These are phyloP conservation scores for Phenoliferia sp. DNA, from an alignment of 1,284 basidiomycete species.

Conservation along the genomic window DNA sequence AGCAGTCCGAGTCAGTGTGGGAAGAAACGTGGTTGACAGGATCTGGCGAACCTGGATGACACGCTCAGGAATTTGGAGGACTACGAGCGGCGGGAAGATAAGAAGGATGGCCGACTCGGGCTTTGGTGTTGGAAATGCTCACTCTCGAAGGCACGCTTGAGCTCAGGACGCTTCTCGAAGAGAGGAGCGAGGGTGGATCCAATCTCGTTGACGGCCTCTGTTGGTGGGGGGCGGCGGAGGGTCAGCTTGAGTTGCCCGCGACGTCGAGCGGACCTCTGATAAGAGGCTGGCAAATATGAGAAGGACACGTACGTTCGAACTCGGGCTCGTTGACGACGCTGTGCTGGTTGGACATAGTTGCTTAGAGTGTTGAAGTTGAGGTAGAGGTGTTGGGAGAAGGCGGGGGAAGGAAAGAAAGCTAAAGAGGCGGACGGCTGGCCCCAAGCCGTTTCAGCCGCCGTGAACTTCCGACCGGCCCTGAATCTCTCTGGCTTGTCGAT, in stretches of 20 bases:
- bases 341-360: constrained; percentile 4
- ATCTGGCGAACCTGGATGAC: constrained; percentile 49
- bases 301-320: constrained; percentile 28
- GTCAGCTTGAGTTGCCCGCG: neutral
- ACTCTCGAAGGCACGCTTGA: constrained; percentile 65
- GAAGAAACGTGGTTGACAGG: neutral
- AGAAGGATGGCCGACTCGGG: neutral
- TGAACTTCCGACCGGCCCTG: no score
- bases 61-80: constrained; percentile 63
- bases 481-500: no score
- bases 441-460: no score
- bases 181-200: constrained; percentile 61
- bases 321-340: constrained; percentile 27
- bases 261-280: no score
- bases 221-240: neutral
- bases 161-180: constrained; percentile 64
- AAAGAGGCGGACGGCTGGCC: no score
- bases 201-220: constrained; percentile 49
- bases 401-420: no score
- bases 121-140: constrained; percentile 30
- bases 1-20: constrained; percentile 13
- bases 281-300: no score
- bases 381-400: neutral
- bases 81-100: constrained; percentile 2
- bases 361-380: no score